phyloP scores from a whole-genome alignment of 495 filamentous ascomycete genomes.

The Clavariopsis aquatica region DNA sequence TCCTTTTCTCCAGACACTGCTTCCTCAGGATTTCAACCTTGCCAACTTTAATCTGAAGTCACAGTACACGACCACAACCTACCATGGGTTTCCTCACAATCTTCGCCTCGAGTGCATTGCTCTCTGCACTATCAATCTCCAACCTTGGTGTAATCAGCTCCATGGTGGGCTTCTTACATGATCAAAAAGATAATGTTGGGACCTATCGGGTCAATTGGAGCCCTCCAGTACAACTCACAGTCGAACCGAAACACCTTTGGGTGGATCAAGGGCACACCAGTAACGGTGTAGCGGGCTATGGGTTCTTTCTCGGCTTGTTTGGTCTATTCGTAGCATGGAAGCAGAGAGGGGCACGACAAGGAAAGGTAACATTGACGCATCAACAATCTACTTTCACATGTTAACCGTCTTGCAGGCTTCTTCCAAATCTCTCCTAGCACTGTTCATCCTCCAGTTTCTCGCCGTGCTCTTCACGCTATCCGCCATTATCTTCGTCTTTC shows the following conservation, averaged over 20 bases:
- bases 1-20: background rate
- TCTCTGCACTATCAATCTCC: conserved; percentile 30
- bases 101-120: conserved; percentile 21
- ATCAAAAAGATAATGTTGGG: conserved; percentile 35
- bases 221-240: conserved; percentile 44
- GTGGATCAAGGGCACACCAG: conserved; percentile 52
- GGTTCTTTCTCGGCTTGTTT: conserved; percentile 52
- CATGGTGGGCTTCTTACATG: conserved; percentile 54
- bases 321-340: conserved; percentile 49
- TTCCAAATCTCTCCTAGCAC: conserved; percentile 49
- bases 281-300: conserved; percentile 55
- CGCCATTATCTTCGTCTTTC: conserved; percentile 49
- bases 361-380: conserved; percentile 14
- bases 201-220: conserved; percentile 44
- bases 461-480: conserved; percentile 51
- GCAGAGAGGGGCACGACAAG: conserved; percentile 34
- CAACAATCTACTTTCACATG: too few relatives aligned
- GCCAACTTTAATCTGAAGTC: too few relatives aligned
- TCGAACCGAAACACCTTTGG: conserved; percentile 49
- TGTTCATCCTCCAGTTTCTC: conserved; percentile 44
- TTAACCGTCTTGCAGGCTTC: conserved; percentile 28
- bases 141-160: conserved; percentile 47
- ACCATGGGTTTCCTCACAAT: conserved; percentile 27
- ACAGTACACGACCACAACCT: too few relatives aligned
- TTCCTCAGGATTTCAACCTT: background rate